These are phyloP conservation scores for Dryadomyces quercus-mongolicae DNA, from an alignment of 2,329 filamentous ascomycete genomes.

Conservation along the genomic window DNA sequence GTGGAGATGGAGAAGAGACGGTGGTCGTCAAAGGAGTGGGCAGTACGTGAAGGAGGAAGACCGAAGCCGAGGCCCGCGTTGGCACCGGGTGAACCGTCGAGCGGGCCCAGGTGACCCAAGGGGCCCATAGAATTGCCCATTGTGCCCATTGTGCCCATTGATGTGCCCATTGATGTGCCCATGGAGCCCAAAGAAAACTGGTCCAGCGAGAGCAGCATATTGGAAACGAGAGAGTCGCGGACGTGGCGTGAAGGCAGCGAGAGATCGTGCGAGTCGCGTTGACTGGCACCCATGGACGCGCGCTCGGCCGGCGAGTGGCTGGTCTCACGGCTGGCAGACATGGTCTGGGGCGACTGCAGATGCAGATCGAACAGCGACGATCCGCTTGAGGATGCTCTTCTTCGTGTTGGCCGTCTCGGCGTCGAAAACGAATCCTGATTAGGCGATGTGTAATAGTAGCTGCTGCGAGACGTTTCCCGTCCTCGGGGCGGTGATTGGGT, in stretches of 20 bases:
- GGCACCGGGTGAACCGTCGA: too few species aligned
- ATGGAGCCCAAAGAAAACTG: slow-evolving; percentile 53
- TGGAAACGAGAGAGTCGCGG: slow-evolving; percentile 84
- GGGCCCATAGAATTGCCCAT: slow-evolving; percentile 17
- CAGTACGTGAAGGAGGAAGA: slow-evolving; percentile 11
- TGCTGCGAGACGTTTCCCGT: background rate
- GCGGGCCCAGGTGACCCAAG: background rate
- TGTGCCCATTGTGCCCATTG: too few species aligned
- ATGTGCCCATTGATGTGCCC: slow-evolving; percentile 13
- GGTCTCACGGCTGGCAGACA: too few species aligned
- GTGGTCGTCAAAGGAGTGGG: slow-evolving; percentile 23
- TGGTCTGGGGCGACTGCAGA: too few species aligned
- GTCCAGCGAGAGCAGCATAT: slow-evolving; percentile 89
- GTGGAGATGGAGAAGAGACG: slow-evolving; percentile 17
- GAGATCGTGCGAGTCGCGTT: slow-evolving; percentile 70
- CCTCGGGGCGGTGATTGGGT: background rate
- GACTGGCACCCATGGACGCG: slow-evolving; percentile 15
- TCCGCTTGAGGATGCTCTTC: background rate
- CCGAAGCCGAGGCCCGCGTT: slow-evolving; percentile 2
- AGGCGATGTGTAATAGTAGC: too few species aligned
- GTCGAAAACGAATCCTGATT: too few species aligned
- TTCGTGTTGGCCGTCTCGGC: too few species aligned
- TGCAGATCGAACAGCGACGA: too few species aligned
- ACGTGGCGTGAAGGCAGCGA: slow-evolving; percentile 65
- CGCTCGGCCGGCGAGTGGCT: slow-evolving; percentile 16